Percentiles rank a stretch among this genome's conserved stretches.
Evolutionary conservation across 148 eudicot species (phyloP).

Genomic region (Silene uniflora): DNA sequence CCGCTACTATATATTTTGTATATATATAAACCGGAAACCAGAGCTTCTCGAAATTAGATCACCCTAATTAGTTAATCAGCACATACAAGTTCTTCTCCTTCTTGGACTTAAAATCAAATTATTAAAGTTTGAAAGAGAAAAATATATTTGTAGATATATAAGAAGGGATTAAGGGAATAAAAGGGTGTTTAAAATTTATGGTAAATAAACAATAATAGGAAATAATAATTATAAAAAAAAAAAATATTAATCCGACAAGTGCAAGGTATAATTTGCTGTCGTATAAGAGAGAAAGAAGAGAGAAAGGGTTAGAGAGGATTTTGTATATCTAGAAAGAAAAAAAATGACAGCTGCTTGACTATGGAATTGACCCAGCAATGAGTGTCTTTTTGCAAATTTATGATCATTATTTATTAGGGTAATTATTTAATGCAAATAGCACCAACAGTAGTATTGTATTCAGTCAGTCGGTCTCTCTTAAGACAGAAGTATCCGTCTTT

Average conservation of each 20-base stretch:
- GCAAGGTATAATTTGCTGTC: conserved; percentile 63
- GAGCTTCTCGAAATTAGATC: not conserved
- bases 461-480: no score
- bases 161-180: not conserved
- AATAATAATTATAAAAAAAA: conserved; percentile 8
- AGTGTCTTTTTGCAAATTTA: conserved; percentile 30
- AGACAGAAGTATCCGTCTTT: no score
- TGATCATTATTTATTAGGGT: conserved; percentile 11
- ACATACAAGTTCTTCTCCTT: not conserved
- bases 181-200: not conserved
- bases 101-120: not conserved
- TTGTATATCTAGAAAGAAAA: conserved; percentile 24
- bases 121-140: conserved; percentile 19
- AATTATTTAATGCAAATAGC: not conserved
- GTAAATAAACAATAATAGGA: not conserved
- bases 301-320: conserved; percentile 22
- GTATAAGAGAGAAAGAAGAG: conserved; percentile 21
- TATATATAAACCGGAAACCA: not conserved
- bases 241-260: conserved; percentile 43
- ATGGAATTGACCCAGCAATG: conserved; percentile 34
- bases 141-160: conserved; percentile 2
- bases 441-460: not conserved
- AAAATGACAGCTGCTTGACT: conserved; percentile 76
- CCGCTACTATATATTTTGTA: not conserved
- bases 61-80: not conserved